These are phyloP conservation scores for Mycena filopes DNA, from an alignment of 768 basidiomycete genomes.

Conservation along the genomic window DNA sequence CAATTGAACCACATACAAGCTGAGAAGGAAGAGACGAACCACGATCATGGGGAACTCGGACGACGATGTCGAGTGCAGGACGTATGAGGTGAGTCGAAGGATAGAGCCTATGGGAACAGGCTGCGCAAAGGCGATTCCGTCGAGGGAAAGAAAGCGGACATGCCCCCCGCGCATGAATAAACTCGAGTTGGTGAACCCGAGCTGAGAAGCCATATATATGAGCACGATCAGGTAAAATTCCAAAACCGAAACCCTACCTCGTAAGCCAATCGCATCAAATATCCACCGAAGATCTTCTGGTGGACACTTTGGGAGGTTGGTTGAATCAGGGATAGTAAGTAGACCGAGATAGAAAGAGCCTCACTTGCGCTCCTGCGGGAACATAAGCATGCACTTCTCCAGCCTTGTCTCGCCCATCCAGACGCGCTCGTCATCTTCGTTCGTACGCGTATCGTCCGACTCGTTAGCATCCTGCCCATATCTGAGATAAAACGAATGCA, in stretches of 20 bases:
- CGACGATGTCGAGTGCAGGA: slow-evolving; percentile 69
- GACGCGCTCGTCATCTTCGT: slow-evolving; percentile 57
- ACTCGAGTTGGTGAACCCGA: slow-evolving; percentile 77
- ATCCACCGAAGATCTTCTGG: slow-evolving; percentile 86
- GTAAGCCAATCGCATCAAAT: slow-evolving; percentile 73
- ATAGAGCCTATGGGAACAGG: slow-evolving; percentile 90
- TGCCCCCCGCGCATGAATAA: slow-evolving; percentile 70
- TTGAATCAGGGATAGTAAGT: no score
- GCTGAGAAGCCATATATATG: slow-evolving; percentile 47
- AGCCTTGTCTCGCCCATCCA: slow-evolving; percentile 81
- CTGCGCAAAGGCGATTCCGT: slow-evolving; percentile 80
- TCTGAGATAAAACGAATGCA: slow-evolving; percentile 77
- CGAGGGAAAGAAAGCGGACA: slow-evolving; percentile 80
- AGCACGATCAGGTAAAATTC: not conserved
- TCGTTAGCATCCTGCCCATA: slow-evolving; percentile 57
- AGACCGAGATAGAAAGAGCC: no score
- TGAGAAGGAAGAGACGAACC: slow-evolving; percentile 53
- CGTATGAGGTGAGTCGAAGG: slow-evolving; percentile 75
- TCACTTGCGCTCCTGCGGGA: slow-evolving; percentile 87
- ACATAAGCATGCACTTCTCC: slow-evolving; percentile 81
- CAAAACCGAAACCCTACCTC: slow-evolving; percentile 61
- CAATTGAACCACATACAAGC: not conserved
- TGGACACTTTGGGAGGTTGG: slow-evolving; percentile 64
- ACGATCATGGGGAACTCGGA: slow-evolving; percentile 64
- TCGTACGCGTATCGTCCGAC: slow-evolving; percentile 21